Base-by-base conservation (phyloP, 257 asterid genomes). In the Solanum chilense region DNA sequence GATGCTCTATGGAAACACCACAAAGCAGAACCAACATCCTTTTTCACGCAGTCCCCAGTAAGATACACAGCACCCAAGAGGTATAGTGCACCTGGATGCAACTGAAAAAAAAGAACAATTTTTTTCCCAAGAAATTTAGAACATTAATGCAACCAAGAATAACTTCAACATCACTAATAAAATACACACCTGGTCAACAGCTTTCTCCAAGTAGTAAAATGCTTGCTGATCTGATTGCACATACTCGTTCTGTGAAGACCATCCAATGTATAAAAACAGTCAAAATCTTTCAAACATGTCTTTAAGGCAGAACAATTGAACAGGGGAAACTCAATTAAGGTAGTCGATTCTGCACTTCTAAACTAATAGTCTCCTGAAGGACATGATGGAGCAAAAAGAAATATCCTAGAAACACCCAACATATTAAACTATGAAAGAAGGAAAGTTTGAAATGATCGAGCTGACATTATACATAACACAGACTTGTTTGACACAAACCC, bases 1-100 rank as follows among this genome's bases (percentile, higher is more conserved):
- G 99, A 94, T 87, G 99, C 99, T 89, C 97, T 92, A 87, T 95
- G 97, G 96, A 97, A 95, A 91, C 99, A 97, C 98, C 99, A 97
- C 62, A 97, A 85, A 77, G 99, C 99, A 14, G 98, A 94, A 86
- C 93, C 90, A 86, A 94, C 83, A 88, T 97, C 99, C 91, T 93
- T 94, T 87, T 91, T 91, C 90, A 95, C 97, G 49, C 99, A 97
- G 91, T 97, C 99, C 90, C 99, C 99, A 1, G 98, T 90, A 91
- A 94, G 91, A 93, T 94, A 97, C n/a, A 97, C 97, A 44, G 94
- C 91, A 85, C 99, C 99, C 87, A 97, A 89, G 73, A 97, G 98
- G 93, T 97, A 97, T 64, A 97, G 97, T 85, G 99, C 98, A 82
- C 94, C 98, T 25, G 99, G 96, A 91, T 97, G 98, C 97, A 95